phyloP scores from a whole-genome alignment of 164 flowering plant genomes.

The Vitis riparia region DNA sequence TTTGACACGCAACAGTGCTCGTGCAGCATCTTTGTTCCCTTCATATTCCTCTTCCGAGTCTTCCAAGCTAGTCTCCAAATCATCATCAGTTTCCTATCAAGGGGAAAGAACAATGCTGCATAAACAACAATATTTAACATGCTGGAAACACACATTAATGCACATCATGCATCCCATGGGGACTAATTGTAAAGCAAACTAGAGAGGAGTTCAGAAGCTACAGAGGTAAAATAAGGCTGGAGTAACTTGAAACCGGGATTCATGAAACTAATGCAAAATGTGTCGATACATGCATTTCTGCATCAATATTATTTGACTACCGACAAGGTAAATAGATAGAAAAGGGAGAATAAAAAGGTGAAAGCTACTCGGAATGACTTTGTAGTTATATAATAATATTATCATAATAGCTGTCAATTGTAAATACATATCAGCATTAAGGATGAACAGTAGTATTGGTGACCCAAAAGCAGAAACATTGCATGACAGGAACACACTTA shows the following conservation, averaged over 20 bases:
- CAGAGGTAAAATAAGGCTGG: neutral
- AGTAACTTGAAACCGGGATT: neutral
- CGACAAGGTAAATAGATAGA: too few species aligned
- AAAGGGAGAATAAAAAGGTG: too few species aligned
- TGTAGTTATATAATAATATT: too few species aligned
- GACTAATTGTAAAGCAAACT: neutral
- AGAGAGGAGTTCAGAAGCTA: neutral
- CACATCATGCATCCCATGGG: neutral
- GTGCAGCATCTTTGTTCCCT: conserved; percentile 97
- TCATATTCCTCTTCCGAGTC: conserved; percentile 71
- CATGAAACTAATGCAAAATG: too few species aligned
- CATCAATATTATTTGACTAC: too few species aligned
- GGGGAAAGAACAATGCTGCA: conserved; percentile 1
- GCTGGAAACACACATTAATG: neutral
- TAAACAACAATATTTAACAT: neutral
- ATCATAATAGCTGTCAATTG: too few species aligned
- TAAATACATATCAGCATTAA: too few species aligned
- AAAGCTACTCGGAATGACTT: too few species aligned
- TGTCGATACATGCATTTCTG: too few species aligned
- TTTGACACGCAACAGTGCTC: conserved; percentile 95
- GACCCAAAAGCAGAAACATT: too few species aligned
- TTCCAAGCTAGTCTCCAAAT: conserved; percentile 64
- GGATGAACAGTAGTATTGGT: too few species aligned
- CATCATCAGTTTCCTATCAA: conserved; percentile 74
- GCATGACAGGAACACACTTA: too few species aligned